These are phyloP conservation scores for Scheffersomyces coipomensis DNA, from an alignment of 805 yeast genomes.

Conservation along the genomic window DNA sequence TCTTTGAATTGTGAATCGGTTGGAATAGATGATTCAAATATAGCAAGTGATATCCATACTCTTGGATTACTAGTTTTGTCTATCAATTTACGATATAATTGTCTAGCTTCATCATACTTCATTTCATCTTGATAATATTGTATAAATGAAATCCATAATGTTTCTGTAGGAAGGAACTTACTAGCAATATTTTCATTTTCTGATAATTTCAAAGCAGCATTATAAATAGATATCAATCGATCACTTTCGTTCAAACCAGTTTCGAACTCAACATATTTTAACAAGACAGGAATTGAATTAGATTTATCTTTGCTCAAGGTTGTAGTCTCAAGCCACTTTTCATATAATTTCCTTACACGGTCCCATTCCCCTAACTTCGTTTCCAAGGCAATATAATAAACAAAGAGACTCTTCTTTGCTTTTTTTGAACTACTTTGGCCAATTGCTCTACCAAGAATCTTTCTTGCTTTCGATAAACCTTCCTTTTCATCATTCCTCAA, in stretches of 20 bases:
- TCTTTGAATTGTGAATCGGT: slow-evolving; percentile 47
- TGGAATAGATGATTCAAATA: slow-evolving; percentile 69
- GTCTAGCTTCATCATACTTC: slow-evolving; percentile 55
- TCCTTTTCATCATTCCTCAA: slow-evolving; percentile 45
- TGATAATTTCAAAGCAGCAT: slow-evolving; percentile 43
- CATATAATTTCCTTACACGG: slow-evolving; percentile 71
- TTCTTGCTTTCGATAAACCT: slow-evolving; percentile 53
- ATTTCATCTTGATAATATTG: slow-evolving; percentile 61
- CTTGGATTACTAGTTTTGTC: slow-evolving; percentile 17
- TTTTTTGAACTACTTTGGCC: slow-evolving; percentile 46
- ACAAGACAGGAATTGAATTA: slow-evolving; percentile 43
- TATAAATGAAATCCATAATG: slow-evolving; percentile 37
- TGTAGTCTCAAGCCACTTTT: slow-evolving; percentile 52
- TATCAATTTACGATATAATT: slow-evolving; percentile 42
- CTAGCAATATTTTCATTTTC: slow-evolving; percentile 26
- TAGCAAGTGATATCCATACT: slow-evolving; percentile 64
- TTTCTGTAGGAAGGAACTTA: slow-evolving; percentile 18
- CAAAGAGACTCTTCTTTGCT: slow-evolving; percentile 59
- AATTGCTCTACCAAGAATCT: slow-evolving; percentile 66
- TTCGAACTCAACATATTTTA: slow-evolving; percentile 69
- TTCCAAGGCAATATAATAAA: slow-evolving; percentile 69
- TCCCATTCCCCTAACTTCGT: slow-evolving; percentile 72
- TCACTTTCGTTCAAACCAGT: slow-evolving; percentile 62
- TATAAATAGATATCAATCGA: slow-evolving; percentile 63
- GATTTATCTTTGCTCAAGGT: slow-evolving; percentile 2